phyloP scores from a whole-genome alignment of 2,329 filamentous ascomycete species.

The Aspergillus sp. region DNA sequence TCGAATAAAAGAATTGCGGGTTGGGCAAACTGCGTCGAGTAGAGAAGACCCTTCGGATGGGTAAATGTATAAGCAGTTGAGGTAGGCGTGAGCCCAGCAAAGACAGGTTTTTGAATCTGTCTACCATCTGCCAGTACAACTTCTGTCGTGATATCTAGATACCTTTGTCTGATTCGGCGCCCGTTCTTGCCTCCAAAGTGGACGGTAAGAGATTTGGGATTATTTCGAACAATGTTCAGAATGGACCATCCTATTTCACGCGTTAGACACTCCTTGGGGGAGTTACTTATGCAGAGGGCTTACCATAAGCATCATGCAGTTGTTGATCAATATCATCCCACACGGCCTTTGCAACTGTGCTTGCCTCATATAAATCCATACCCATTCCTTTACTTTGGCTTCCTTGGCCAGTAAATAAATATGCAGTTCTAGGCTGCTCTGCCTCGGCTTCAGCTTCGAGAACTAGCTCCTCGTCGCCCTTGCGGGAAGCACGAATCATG shows the following conservation, averaged over 20 bases:
- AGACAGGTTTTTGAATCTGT: slow-evolving; percentile 96
- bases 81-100: slow-evolving; percentile 76
- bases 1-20: slow-evolving; percentile 96
- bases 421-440: slow-evolving; percentile 90
- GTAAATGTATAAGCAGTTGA: slow-evolving; percentile 92
- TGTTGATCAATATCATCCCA: slow-evolving; percentile 96
- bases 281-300: slow-evolving; percentile 54
- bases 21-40: slow-evolving; percentile 95
- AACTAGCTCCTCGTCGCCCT: slow-evolving; percentile 89
- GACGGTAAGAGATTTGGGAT: slow-evolving; percentile 94
- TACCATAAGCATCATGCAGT: slow-evolving; percentile 81
- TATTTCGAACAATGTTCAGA: slow-evolving; percentile 96
- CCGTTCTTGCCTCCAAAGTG: slow-evolving; percentile 94
- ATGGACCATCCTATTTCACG: slow-evolving; percentile 67
- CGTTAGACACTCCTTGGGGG: neutral
- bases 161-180: slow-evolving; percentile 94
- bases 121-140: slow-evolving; percentile 32
- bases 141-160: slow-evolving; percentile 75
- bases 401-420: slow-evolving; percentile 95
- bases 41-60: slow-evolving; percentile 89
- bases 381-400: slow-evolving; percentile 98
- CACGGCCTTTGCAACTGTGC: slow-evolving; percentile 85
- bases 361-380: slow-evolving; percentile 94
- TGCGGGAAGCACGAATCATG: slow-evolving; percentile 90
- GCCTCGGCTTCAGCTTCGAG: slow-evolving; percentile 90